Conservation (phyloP, 768 basidiomycete species). For the Pholiota molesta region DNA sequence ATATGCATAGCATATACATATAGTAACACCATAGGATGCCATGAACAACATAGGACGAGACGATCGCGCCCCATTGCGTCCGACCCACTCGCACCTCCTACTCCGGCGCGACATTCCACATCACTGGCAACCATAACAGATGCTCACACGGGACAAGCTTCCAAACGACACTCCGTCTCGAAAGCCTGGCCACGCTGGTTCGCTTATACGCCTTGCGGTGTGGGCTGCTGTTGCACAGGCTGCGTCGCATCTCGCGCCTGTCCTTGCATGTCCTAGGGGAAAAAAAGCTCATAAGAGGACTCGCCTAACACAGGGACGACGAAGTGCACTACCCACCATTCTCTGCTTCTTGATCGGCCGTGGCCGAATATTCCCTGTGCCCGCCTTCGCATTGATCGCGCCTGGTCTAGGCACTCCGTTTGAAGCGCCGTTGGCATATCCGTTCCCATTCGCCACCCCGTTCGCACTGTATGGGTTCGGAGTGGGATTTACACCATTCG, state of each 20-base stretch:
- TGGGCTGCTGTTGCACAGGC: slow-evolving; percentile 73
- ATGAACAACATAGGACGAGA: background rate
- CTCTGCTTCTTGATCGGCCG: slow-evolving; percentile 78
- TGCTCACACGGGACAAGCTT: background rate
- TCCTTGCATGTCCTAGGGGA: slow-evolving; percentile 60
- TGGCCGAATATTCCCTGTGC: slow-evolving; percentile 58
- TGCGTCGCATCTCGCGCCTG: slow-evolving; percentile 56
- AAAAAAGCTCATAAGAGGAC: slow-evolving; percentile 8
- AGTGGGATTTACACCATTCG: slow-evolving; percentile 12
- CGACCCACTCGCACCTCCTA: background rate
- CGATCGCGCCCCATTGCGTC: background rate
- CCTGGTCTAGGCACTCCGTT: slow-evolving; percentile 26
- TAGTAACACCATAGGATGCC: background rate
- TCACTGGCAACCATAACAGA: background rate
- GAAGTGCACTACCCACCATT: slow-evolving; percentile 51
- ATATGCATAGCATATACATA: background rate
- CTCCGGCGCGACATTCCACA: background rate
- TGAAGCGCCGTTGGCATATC: slow-evolving; percentile 30
- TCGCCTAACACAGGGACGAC: slow-evolving; percentile 11
- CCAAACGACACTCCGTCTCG: background rate
- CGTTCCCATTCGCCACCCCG: slow-evolving; percentile 30
- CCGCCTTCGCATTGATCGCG: slow-evolving; percentile 58
- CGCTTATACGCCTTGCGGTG: slow-evolving; percentile 65
- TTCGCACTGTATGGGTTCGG: slow-evolving; percentile 31
- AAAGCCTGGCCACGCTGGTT: background rate